Base-by-base conservation (phyloP, 768 basidiomycete species). In the Pisolithus albus region DNA sequence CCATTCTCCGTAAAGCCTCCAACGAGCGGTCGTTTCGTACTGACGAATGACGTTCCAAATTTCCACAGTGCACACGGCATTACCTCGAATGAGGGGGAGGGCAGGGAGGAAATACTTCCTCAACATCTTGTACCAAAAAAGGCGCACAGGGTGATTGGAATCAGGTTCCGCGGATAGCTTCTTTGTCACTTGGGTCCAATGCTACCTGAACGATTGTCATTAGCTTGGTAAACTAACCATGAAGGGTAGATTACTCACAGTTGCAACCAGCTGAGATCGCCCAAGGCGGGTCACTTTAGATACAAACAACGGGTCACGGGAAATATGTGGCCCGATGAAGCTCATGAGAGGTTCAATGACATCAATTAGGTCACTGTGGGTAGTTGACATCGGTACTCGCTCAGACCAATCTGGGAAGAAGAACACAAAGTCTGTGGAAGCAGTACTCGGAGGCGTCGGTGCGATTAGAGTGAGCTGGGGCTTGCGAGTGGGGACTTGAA, bases 1-100 rank as follows among this genome's bases (percentile, higher is more conserved):
- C 96, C 96, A 98, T 72, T 97, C 94, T 39, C 93, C 96, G 61
- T 99, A 99, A 30, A 99, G 74, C 44, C 77, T 79, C 86, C 92
- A 99, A 8, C 96, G 89, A 21, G 79, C 72, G 6, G 84, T 80
- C 49, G 83, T 84, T 51, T 88, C 84, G 63, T 86, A 90, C 55
- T 82, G 80, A 38, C 82, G 76, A 45, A 98, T 79, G 47, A 98
- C 82, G 52, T 84, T 82, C 96, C 96, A 99, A 7, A 97, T 76
- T 60, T 97, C 94, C 42, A 88, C 85, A 24, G 91, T 88, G 65
- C 86, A 90, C 21, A 92, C 86, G 7, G 92, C 86, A 61, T 93
- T 92, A 36, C 86, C 84, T 28, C 83, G 80, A 52, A 92, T 85
- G 44, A 95, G 77, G 43, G 93, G 83, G 13, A 97, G 74, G 2